phyloP scores from a whole-genome alignment of 202 grass and related monocot genomes.

The Saccharum hybrid region DNA sequence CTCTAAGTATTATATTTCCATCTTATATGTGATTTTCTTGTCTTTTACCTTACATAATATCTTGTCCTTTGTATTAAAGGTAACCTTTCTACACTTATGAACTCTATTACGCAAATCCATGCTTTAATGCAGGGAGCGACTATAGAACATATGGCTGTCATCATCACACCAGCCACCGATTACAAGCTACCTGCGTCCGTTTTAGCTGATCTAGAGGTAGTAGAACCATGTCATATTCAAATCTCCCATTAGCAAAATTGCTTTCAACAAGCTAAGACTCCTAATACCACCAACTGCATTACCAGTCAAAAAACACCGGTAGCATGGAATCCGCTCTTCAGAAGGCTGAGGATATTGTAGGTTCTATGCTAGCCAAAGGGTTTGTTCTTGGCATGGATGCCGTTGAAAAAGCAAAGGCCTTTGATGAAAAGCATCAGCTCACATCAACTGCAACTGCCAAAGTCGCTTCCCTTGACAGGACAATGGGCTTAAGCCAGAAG shows the following conservation, averaged over 20 bases:
- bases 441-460: slow-evolving; percentile 58
- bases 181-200: slow-evolving; percentile 63
- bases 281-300: slow-evolving; percentile 25
- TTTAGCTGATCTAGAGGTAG: slow-evolving; percentile 59
- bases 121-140: slow-evolving; percentile 68
- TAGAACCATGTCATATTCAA: slow-evolving; percentile 32
- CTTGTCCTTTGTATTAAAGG: neutral
- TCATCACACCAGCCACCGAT: slow-evolving; percentile 65
- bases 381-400: slow-evolving; percentile 70
- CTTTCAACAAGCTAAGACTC: slow-evolving; percentile 16
- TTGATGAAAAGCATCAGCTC: slow-evolving; percentile 66
- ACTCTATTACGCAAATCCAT: neutral
- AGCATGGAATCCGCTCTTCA: slow-evolving; percentile 54
- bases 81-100: neutral
- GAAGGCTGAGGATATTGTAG: slow-evolving; percentile 66
- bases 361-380: slow-evolving; percentile 69
- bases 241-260: neutral
- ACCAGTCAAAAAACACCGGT: slow-evolving; percentile 53
- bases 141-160: slow-evolving; percentile 79
- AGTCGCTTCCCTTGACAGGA: slow-evolving; percentile 56
- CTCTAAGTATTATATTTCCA: neutral
- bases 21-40: neutral
- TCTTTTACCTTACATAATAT: neutral
- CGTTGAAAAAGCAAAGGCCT: slow-evolving; percentile 65
- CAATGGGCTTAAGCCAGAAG: slow-evolving; percentile 61